Base-by-base conservation (phyloP, 2,329 filamentous ascomycete genomes). In the Dryadomyces quercivorus region DNA sequence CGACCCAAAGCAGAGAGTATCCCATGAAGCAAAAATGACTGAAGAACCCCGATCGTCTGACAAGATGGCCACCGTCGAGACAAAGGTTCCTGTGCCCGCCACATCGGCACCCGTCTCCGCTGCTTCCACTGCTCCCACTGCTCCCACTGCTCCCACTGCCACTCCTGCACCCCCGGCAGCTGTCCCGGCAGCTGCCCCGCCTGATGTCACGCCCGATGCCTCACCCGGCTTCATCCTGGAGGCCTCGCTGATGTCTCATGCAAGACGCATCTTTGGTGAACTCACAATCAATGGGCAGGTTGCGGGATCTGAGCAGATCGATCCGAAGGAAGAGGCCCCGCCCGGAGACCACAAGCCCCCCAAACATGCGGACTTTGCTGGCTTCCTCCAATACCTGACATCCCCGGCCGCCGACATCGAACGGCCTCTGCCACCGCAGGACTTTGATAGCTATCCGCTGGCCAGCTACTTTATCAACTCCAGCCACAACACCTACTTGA, bases 401-500 rank as follows among this genome's bases (percentile, higher is more conserved):
- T 81, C 77, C 26, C 58, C 71, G 3, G 69, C 71, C 13, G 69
- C 72, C 54, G 69, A 72, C 45, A 67, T 70, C 40, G 68, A 71
- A 18, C 69, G 67, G 1, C 72, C 74, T 2, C 66, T 67, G 20
- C 61, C 63, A 22, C 31, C 16, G 5, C 64, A 72, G 54, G 77
- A 81, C 54, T 77, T 93, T 54, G 80, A 88, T 52, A 34, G 36
- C 48, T 85, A 83, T 63, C 91, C 91, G 0, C 72, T 96, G 59
- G 86, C 89, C 56, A 90, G 89, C 69, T 96, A 96, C 70, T 95
- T 89, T 69, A 88, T 96, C 65, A 94, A 85, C 59, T 95, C 88
- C 62, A 95, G 90, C 55, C 91, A 96, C 75, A 96, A 96, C 70
- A 96, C 91, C 0, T 96, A 96, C 62, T 79, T 96, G 21, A 81